Conservation (phyloP, 495 filamentous ascomycete species). For the Bathelium albidoporum region DNA sequence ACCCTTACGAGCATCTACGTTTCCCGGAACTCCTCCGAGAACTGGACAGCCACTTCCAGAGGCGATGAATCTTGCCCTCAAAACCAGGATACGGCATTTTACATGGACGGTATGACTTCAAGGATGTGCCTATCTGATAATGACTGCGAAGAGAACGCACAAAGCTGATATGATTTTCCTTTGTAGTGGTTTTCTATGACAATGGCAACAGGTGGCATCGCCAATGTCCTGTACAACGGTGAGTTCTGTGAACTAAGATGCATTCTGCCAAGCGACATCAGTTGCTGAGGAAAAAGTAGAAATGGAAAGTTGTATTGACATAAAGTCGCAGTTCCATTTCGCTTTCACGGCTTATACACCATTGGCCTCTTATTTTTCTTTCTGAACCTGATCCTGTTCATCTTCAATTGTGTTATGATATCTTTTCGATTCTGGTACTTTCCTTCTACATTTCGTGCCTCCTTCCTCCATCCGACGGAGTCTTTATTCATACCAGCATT, state of each 20-base stretch:
- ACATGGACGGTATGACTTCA: slow-evolving; percentile 28
- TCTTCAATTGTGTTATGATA: slow-evolving; percentile 58
- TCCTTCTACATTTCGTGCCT: slow-evolving; percentile 60
- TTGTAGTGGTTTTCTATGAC: slow-evolving; percentile 10
- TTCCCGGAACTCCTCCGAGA: not conserved
- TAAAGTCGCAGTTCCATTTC: slow-evolving; percentile 50
- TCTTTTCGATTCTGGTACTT: slow-evolving; percentile 58
- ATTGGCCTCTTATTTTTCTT: slow-evolving; percentile 68
- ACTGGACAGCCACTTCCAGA: not conserved
- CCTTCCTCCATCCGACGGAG: slow-evolving; percentile 69
- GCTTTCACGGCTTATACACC: slow-evolving; percentile 55
- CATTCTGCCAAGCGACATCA: not conserved
- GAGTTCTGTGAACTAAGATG: slow-evolving; percentile 19
- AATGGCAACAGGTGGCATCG: slow-evolving; percentile 78
- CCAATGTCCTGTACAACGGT: slow-evolving; percentile 67
- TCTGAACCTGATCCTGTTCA: slow-evolving; percentile 62
- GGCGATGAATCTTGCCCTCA: slow-evolving; percentile 18
- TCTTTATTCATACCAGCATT: slow-evolving; percentile 68
- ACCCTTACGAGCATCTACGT: not conserved
- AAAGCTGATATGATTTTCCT: slow-evolving; percentile 1
- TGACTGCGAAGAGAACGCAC: not conserved
- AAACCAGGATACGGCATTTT: slow-evolving; percentile 32
- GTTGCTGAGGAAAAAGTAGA: not conserved
- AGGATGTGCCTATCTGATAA: not conserved
- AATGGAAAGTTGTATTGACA: not conserved